phyloP scores from a whole-genome alignment of 495 filamentous ascomycete species.

The Astrothelium subdiscretum region DNA sequence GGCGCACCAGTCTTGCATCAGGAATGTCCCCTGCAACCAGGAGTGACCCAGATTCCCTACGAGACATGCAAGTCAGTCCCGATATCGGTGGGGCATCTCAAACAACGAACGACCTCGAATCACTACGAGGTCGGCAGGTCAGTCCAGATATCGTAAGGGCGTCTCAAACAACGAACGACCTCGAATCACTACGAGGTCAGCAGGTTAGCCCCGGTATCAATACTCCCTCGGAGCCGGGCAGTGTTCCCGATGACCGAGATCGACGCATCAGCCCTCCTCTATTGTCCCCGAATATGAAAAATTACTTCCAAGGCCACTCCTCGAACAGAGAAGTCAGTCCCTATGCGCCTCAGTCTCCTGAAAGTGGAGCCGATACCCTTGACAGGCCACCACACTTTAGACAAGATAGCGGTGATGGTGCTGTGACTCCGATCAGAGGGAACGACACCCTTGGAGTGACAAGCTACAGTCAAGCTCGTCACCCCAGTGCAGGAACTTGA shows the following conservation, averaged over 20 bases:
- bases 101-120: neutral
- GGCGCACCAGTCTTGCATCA: neutral
- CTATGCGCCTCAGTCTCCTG: neutral
- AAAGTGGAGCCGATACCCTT: neutral
- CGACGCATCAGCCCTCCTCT: neutral
- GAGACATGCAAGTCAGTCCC: neutral
- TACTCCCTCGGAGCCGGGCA: neutral
- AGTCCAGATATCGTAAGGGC: neutral
- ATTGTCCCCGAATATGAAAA: neutral
- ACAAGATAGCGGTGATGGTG: neutral
- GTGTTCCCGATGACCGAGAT: neutral
- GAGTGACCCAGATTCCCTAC: neutral
- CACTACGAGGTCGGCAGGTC: neutral
- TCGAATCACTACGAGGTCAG: neutral
- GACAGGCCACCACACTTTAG: neutral
- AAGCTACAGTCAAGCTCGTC: neutral
- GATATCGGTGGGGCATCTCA: neutral
- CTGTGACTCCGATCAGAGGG: neutral
- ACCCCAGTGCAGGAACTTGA: neutral
- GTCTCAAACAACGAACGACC: neutral
- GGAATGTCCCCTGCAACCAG: neutral
- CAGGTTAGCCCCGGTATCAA: neutral
- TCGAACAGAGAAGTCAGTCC: neutral
- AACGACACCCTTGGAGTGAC: neutral
- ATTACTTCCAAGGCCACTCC: neutral